Percentiles rank a stretch among this genome's conserved stretches.
Evolutionary conservation across 768 basidiomycete genomes (phyloP).

Genomic region (Clitopilus passeckerianus): DNA sequence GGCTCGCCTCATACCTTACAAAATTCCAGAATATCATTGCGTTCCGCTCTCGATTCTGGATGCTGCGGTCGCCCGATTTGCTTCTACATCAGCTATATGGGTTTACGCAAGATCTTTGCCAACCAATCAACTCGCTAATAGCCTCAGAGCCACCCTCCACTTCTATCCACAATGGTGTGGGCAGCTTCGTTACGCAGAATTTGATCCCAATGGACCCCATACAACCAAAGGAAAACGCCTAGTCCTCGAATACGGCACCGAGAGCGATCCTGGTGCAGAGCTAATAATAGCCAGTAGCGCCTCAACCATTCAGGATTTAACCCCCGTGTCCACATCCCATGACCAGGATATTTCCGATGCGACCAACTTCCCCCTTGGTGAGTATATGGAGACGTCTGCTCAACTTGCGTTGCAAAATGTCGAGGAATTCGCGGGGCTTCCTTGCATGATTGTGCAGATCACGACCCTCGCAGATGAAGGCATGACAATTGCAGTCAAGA

Average conservation of each 20-base stretch:
- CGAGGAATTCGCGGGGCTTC: constrained; percentile 16
- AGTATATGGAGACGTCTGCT: constrained; percentile 13
- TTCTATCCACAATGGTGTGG: constrained; percentile 26
- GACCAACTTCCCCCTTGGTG: constrained; percentile 3
- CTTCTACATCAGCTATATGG: constrained; percentile 22
- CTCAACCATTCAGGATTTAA: constrained; percentile 5
- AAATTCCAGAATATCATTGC: not conserved
- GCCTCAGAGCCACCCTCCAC: constrained; percentile 16
- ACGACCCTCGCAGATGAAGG: constrained; percentile 24
- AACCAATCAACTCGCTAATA: constrained; percentile 4
- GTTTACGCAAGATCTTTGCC: constrained; percentile 14
- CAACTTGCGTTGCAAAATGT: constrained; percentile 19
- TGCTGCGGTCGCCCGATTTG: constrained; percentile 18
- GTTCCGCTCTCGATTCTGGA: constrained; percentile 24
- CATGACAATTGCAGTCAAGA: constrained; percentile 22
- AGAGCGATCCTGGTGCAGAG: constrained; percentile 23
- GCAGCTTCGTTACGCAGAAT: constrained; percentile 19
- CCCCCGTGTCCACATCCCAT: constrained; percentile 10
- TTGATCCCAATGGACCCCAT: constrained; percentile 12
- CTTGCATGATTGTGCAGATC: constrained; percentile 27
- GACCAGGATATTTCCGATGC: constrained; percentile 11
- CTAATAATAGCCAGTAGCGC: constrained; percentile 15
- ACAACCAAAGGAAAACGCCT: constrained; percentile 21
- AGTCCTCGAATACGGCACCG: constrained; percentile 16
- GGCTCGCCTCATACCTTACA: constrained; percentile 7